Conservation (phyloP, 2,329 filamentous ascomycete genomes). For the Penicillium capsulatum region DNA sequence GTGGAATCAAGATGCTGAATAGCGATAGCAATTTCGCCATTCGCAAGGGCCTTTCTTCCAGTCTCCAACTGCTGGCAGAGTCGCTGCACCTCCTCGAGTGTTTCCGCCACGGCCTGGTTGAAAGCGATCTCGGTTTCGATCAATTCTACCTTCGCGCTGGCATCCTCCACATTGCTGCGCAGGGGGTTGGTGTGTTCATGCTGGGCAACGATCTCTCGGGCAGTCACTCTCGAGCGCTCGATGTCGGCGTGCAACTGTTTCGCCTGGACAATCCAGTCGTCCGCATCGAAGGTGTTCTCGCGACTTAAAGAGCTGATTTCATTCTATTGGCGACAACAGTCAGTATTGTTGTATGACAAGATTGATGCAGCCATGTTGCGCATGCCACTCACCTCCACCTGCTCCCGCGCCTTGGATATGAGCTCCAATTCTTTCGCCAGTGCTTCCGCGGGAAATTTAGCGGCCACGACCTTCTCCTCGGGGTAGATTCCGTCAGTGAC, state of each 20-base stretch:
- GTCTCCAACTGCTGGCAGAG: conserved; percentile 49
- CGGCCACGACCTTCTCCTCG: conserved; percentile 53
- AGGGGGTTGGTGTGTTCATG: conserved; percentile 65
- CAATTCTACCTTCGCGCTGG: conserved; percentile 51
- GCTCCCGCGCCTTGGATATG: conserved; percentile 50
- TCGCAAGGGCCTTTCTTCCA: conserved; percentile 44
- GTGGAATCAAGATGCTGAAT: conserved; percentile 49
- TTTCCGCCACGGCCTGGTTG: conserved; percentile 51
- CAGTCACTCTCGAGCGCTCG: conserved; percentile 70
- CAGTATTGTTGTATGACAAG: conserved; percentile 2
- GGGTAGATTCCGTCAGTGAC: conserved; percentile 56
- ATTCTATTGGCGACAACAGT: conserved; percentile 43
- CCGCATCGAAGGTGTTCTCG: conserved; percentile 72
- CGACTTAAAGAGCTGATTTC: conserved; percentile 74
- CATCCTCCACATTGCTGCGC: conserved; percentile 61
- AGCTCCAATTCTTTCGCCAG: conserved; percentile 50
- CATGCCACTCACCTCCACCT: conserved; percentile 47
- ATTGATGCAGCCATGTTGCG: neutral
- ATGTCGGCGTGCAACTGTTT: conserved; percentile 83
- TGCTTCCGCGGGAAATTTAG: conserved; percentile 47
- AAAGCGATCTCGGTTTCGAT: conserved; percentile 58
- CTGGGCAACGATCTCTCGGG: conserved; percentile 73
- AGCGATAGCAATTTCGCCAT: conserved; percentile 45
- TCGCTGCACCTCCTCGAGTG: conserved; percentile 49
- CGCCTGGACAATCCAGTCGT: conserved; percentile 80